phyloP scores from a whole-genome alignment of 1,139 yeast genomes.

The Saccharomyces hybrid region DNA sequence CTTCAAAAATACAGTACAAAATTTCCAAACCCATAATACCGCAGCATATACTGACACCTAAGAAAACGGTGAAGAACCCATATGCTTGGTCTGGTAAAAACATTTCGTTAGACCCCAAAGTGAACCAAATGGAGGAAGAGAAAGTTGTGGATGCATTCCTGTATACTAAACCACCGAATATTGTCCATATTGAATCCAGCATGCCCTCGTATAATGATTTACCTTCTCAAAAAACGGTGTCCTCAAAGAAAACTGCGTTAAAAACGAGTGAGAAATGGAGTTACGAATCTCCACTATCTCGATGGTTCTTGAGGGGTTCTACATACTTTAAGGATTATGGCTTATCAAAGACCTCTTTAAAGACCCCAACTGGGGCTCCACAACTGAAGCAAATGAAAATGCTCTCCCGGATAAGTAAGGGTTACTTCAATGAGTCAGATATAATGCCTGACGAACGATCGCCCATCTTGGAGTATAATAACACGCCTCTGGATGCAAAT shows the following conservation, averaged over 20 bases:
- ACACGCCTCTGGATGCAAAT: background rate
- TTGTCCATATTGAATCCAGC: constrained; percentile 15
- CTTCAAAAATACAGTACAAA: constrained; percentile 20
- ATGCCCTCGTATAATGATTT: constrained; percentile 8
- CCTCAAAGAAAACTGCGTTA: background rate
- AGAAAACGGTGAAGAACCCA: background rate
- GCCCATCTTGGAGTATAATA: constrained; percentile 17
- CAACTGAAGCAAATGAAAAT: constrained; percentile 22
- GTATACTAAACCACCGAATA: constrained; percentile 22
- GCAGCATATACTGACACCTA: constrained; percentile 21
- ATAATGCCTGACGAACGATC: constrained; percentile 15
- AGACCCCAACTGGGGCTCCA: constrained; percentile 18
- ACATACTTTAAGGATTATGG: constrained; percentile 19
- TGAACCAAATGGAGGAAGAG: background rate
- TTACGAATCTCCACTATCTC: constrained; percentile 29
- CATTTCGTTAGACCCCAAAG: background rate
- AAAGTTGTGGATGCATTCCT: constrained; percentile 13
- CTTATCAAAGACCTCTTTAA: constrained; percentile 6
- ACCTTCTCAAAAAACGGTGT: background rate
- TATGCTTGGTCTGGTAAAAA: background rate
- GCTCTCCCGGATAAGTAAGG: constrained; percentile 18
- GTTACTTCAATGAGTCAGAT: constrained; percentile 8
- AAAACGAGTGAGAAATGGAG: constrained; percentile 17
- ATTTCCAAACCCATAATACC: constrained; percentile 12
- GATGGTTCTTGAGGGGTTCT: constrained; percentile 29